Evolutionary conservation across 1,284 basidiomycete genomes (phyloP).

Genomic region (Austropuccinia psidii): DNA sequence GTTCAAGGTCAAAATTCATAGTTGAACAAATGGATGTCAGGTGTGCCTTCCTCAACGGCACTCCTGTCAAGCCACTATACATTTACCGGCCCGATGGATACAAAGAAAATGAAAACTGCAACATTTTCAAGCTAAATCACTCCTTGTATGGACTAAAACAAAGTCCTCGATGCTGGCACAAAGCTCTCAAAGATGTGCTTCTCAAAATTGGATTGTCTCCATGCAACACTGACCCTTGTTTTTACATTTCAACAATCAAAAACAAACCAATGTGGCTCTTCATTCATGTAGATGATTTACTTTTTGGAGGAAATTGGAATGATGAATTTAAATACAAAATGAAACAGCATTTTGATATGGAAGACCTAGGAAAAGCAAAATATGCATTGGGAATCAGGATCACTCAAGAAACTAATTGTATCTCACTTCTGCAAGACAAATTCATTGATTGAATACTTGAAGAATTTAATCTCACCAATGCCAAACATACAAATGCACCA

Average conservation of each 20-base stretch:
- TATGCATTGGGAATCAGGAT: background rate
- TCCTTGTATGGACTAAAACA: constrained; percentile 24
- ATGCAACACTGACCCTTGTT: background rate
- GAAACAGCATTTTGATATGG: background rate
- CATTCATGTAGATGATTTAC: background rate
- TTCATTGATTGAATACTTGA: background rate
- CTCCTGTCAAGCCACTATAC: background rate
- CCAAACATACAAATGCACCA: background rate
- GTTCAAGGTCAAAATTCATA: constrained; percentile 40
- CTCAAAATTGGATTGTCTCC: background rate
- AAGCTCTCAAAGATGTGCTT: background rate
- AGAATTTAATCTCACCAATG: background rate
- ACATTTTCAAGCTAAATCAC: constrained; percentile 6
- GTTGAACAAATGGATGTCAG: constrained; percentile 1
- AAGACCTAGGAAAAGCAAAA: background rate
- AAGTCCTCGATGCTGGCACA: constrained; percentile 2
- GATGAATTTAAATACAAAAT: background rate
- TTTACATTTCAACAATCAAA: background rate
- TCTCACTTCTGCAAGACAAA: background rate
- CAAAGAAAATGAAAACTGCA: background rate
- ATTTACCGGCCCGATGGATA: background rate
- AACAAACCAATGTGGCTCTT: background rate
- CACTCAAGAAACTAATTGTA: background rate
- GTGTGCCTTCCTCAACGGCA: background rate
- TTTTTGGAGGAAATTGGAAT: background rate